phyloP scores from a whole-genome alignment of 331 rosid genomes.

The Stylosanthes scabra region DNA sequence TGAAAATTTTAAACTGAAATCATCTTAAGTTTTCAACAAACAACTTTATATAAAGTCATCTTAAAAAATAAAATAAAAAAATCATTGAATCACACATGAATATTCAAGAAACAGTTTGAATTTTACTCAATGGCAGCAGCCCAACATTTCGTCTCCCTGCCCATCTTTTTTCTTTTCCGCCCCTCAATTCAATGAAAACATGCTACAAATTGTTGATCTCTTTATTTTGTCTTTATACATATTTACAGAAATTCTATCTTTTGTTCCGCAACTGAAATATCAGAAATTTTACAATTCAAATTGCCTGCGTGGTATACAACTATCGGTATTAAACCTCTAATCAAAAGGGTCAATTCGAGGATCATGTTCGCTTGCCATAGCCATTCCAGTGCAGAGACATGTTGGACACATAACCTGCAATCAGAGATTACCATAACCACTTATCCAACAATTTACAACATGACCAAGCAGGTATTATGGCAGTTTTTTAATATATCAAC shows the following conservation, averaged over 20 bases:
- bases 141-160: too few species aligned
- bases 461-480: constrained; percentile 15
- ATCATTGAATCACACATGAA: too few species aligned
- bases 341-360: constrained; percentile 98
- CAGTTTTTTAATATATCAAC: constrained; percentile 4
- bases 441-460: constrained; percentile 17
- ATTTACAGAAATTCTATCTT: constrained; percentile 40
- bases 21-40: too few species aligned
- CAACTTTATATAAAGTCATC: too few species aligned
- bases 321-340: constrained; percentile 34
- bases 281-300: constrained; percentile 28
- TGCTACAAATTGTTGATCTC: constrained; percentile 5
- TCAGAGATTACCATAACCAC: not conserved
- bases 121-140: too few species aligned
- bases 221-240: constrained; percentile 30
- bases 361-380: constrained; percentile 98
- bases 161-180: too few species aligned
- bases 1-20: too few species aligned
- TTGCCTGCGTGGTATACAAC: not conserved
- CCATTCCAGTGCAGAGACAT: constrained; percentile 98
- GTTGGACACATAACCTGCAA: constrained; percentile 98
- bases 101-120: too few species aligned
- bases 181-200: constrained; percentile 1
- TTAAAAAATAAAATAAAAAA: too few species aligned
- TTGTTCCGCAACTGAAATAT: constrained; percentile 17